phyloP scores from a whole-genome alignment of 805 yeast species.

The Tetrapisispora pingtungensis region DNA sequence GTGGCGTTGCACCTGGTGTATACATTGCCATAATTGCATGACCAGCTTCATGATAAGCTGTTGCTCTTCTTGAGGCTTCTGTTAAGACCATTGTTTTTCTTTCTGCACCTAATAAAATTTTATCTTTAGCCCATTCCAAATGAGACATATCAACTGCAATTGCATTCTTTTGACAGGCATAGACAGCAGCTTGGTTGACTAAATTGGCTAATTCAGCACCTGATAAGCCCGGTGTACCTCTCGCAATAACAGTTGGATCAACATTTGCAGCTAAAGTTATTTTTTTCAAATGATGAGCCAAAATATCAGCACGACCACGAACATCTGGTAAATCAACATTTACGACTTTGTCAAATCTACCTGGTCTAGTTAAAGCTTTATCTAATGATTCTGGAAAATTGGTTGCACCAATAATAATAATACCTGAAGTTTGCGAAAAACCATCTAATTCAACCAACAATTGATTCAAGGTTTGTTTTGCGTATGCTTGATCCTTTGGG shows the following conservation, averaged over 20 bases:
- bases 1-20: slow-evolving; percentile 87
- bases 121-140: slow-evolving; percentile 98
- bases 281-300: slow-evolving; percentile 83
- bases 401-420: slow-evolving; percentile 95
- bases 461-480: slow-evolving; percentile 94
- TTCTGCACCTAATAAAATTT: slow-evolving; percentile 96
- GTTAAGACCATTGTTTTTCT: slow-evolving; percentile 96
- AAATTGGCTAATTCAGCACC: slow-evolving; percentile 96
- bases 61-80: slow-evolving; percentile 83
- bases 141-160: slow-evolving; percentile 82
- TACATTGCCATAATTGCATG: slow-evolving; percentile 97
- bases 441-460: slow-evolving; percentile 94
- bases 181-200: slow-evolving; percentile 96
- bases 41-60: slow-evolving; percentile 99
- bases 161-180: slow-evolving; percentile 89
- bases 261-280: slow-evolving; percentile 79
- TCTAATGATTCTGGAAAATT: slow-evolving; percentile 96
- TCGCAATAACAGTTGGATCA: slow-evolving; percentile 80
- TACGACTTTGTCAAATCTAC: slow-evolving; percentile 93
- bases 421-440: slow-evolving; percentile 82
- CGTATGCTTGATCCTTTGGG: slow-evolving; percentile 96
- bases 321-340: slow-evolving; percentile 96
- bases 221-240: slow-evolving; percentile 97
- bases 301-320: slow-evolving; percentile 88
- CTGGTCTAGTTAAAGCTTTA: slow-evolving; percentile 96